Base-by-base conservation (phyloP, 2,329 filamentous ascomycete genomes). In the Thelonectria olida region DNA sequence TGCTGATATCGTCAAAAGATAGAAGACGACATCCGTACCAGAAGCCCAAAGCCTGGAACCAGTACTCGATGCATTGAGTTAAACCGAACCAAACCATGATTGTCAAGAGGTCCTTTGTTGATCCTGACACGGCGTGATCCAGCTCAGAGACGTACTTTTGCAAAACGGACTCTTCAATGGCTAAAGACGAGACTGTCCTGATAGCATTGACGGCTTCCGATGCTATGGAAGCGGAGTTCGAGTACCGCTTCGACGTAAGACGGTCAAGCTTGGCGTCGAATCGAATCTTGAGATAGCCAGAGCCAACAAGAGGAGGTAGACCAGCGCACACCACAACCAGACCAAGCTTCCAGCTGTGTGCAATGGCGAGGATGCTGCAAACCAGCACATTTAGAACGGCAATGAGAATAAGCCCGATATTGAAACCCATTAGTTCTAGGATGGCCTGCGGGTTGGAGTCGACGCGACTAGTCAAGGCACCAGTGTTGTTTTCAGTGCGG, bases 301-400 rank as follows among this genome's bases (percentile, higher is more conserved):
- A 71, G 22, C 69, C 68, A 2, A 79, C 62, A 23, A 80, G 64
- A 0, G 76, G 74, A 3, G 79, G 76, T 5, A 81, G 65, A 0
- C 78, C 76, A 4, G 70, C 83, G 49, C 80, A 76, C 6, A 84
- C 76, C n/a, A 81, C 76, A 2, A 84, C 81, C 4, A 85, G 66
- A 0, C 81, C 81, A 7, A 85, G 67, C 49, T 81, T 84, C 82
- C 81, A 85, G 13, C 77, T 78, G 52, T 78, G 75, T 1, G 72
- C 78, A 8, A 86, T 74, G 1, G 78, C 78, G 2, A 86, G 63
- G 10, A 83, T 73, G 54, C 73, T 74, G 59, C 76, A 79, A 0
- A 76, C 72, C 13, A 73, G 55, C 13, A 82, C 62, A 31, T 78
- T 80, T 22, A 81, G 61, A 1, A 76, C 62, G 2, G 75, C 69